phyloP scores from a whole-genome alignment of 2,329 filamentous ascomycete species.

The Neurospora sp. region DNA sequence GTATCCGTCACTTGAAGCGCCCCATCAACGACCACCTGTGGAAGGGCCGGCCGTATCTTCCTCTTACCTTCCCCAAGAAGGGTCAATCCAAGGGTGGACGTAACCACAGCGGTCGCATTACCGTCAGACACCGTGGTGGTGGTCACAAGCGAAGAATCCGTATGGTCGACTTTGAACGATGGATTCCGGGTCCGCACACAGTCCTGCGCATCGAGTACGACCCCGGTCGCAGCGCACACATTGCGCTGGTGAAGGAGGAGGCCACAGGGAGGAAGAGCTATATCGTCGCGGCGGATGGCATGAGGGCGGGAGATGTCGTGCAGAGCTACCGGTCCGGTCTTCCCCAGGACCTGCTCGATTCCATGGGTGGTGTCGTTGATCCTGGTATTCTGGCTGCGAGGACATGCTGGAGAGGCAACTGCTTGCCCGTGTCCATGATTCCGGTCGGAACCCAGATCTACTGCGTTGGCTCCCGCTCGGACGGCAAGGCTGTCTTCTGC shows the following conservation, averaged over 20 bases:
- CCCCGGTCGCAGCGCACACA: conserved; percentile 84
- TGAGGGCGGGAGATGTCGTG: conserved; percentile 82
- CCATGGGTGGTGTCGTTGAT: conserved; percentile 89
- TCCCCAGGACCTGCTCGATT: conserved; percentile 73
- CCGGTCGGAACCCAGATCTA: conserved; percentile 89
- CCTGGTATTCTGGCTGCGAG: conserved; percentile 92
- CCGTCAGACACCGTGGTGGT: conserved; percentile 84
- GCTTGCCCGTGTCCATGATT: conserved; percentile 89
- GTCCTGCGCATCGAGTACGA: conserved; percentile 97
- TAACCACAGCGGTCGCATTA: conserved; percentile 78
- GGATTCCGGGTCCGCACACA: conserved; percentile 67
- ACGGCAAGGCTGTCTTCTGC: conserved; percentile 78
- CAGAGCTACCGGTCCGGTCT: conserved; percentile 90
- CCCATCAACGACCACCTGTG: conserved; percentile 95
- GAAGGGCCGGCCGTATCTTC: conserved; percentile 78
- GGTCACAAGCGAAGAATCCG: conserved; percentile 87
- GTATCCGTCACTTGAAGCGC: conserved; percentile 80
- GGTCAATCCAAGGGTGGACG: conserved; percentile 88
- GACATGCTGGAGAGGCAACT: conserved; percentile 91
- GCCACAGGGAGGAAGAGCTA: conserved; percentile 72
- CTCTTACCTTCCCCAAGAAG: conserved; percentile 84
- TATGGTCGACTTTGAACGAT: conserved; percentile 79
- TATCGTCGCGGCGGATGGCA: conserved; percentile 89
- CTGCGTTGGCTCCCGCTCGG: conserved; percentile 71
- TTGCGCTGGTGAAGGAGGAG: conserved; percentile 73